These are phyloP conservation scores for Suillus fuscotomentosus DNA, from an alignment of 768 basidiomycete genomes.

Conservation along the genomic window DNA sequence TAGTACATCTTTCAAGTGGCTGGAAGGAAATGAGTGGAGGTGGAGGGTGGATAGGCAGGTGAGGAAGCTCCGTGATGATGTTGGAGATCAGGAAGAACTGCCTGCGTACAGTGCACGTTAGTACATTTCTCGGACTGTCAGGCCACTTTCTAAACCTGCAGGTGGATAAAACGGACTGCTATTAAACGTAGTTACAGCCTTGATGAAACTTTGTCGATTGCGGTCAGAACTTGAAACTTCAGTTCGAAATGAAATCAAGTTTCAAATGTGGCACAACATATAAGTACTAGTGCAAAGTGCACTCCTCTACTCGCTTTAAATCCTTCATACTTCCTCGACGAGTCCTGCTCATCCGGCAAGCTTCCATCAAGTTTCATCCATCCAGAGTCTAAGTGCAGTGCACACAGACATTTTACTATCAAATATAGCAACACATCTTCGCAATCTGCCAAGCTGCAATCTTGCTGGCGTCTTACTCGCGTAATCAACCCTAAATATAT, in stretches of 20 bases:
- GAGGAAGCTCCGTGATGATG: constrained; percentile 41
- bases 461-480: background rate
- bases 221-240: background rate
- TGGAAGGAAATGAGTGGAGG: constrained; percentile 60
- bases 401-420: background rate
- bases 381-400: background rate
- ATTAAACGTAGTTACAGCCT: background rate
- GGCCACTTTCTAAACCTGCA: background rate
- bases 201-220: background rate
- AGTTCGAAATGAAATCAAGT: background rate
- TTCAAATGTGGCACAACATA: background rate
- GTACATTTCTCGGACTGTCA: background rate
- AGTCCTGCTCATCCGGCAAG: background rate
- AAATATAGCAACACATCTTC: background rate
- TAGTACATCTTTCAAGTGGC: constrained; percentile 55
- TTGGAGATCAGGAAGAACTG: constrained; percentile 40
- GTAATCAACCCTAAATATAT: constrained; percentile 2
- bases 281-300: background rate
- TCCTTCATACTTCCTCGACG: background rate
- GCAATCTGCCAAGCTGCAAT: no score
- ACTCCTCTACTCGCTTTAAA: background rate
- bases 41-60: constrained; percentile 67
- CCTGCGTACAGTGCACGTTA: constrained; percentile 25
- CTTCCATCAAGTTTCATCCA: background rate
- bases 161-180: background rate